Percentiles rank a stretch among this genome's conserved stretches.
phyloP scores from a whole-genome alignment of 2,329 filamentous ascomycete species.

The Colletotrichum sublineola region DNA sequence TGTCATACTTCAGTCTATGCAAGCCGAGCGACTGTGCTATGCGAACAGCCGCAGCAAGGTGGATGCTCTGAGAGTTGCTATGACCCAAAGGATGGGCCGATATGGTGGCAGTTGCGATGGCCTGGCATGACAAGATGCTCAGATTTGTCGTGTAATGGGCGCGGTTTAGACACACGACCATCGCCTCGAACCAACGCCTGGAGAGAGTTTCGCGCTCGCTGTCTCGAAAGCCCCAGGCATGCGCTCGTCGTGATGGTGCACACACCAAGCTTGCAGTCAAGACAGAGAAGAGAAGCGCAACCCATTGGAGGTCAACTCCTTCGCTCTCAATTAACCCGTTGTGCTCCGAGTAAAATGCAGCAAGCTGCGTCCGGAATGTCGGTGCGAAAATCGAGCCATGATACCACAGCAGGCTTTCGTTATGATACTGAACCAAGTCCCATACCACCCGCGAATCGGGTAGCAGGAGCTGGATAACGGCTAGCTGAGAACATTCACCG shows the following conservation, averaged over 20 bases:
- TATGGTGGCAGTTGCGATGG: constrained; percentile 62
- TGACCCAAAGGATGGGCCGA: constrained; percentile 63
- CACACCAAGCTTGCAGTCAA: constrained; percentile 58
- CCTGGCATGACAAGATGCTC: constrained; percentile 59
- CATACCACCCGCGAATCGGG: constrained; percentile 25
- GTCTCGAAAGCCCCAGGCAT: constrained; percentile 59
- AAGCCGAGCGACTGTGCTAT: constrained; percentile 63
- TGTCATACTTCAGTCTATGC: constrained; percentile 53
- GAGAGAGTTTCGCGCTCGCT: constrained; percentile 57
- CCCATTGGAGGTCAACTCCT: constrained; percentile 59
- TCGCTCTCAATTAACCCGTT: constrained; percentile 50
- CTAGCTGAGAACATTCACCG: neutral
- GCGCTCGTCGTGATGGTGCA: constrained; percentile 51
- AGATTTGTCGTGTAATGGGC: constrained; percentile 60
- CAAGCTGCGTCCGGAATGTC: constrained; percentile 54
- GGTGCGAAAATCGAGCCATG: constrained; percentile 47
- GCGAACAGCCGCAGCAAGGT: constrained; percentile 58
- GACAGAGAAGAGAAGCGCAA: constrained; percentile 59
- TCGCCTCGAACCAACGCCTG: constrained; percentile 60
- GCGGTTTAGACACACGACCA: constrained; percentile 58
- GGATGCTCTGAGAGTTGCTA: constrained; percentile 60
- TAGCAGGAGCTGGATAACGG: neutral
- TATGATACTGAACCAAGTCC: constrained; percentile 46
- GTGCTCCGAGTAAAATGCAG: constrained; percentile 53
- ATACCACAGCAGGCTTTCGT: constrained; percentile 46